A percentile compares a stretch with the other conserved stretches of the same genome.
These are phyloP conservation scores for Russula abietina DNA, from an alignment of 768 basidiomycete species.

Conservation along the genomic window DNA sequence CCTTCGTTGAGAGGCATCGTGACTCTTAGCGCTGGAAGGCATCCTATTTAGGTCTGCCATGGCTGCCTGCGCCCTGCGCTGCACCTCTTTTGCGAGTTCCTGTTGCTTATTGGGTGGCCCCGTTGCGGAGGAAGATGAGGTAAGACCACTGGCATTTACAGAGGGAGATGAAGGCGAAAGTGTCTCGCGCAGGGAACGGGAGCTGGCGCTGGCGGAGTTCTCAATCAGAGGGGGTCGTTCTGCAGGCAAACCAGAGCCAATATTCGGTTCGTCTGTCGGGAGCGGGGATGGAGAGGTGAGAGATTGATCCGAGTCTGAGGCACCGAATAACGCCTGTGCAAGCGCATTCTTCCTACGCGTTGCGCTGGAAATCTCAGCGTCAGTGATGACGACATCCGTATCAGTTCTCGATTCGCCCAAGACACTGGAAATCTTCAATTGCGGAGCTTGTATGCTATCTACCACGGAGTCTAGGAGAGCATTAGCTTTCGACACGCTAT, in stretches of 20 bases:
- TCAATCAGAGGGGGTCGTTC: slow-evolving; percentile 42
- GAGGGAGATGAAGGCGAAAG: slow-evolving; percentile 31
- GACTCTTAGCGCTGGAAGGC: slow-evolving; percentile 34
- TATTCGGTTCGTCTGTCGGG: slow-evolving; percentile 6
- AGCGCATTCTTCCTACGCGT: slow-evolving; percentile 58
- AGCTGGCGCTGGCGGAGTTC: slow-evolving; percentile 39
- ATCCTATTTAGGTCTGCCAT: slow-evolving; percentile 39
- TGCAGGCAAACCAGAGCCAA: slow-evolving; percentile 48
- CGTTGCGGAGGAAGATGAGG: slow-evolving; percentile 1
- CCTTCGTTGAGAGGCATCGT: slow-evolving; percentile 28
- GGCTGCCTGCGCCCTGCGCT: slow-evolving; percentile 30
- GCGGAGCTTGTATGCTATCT: slow-evolving; percentile 39
- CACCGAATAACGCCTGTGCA: slow-evolving; percentile 70
- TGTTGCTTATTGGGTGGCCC: slow-evolving; percentile 14
- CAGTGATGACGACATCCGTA: slow-evolving; percentile 28
- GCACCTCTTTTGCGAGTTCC: slow-evolving; percentile 22
- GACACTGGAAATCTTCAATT: slow-evolving; percentile 19
- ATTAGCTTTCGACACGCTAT: slow-evolving; percentile 53
- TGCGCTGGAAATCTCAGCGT: slow-evolving; percentile 33
- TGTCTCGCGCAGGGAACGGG: slow-evolving; percentile 40
- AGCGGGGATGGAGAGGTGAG: slow-evolving; percentile 30
- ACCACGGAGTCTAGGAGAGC: slow-evolving; percentile 62
- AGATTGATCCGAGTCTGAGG: slow-evolving; percentile 35
- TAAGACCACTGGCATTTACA: neutral
- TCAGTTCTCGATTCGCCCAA: slow-evolving; percentile 7